These are phyloP conservation scores for Jatropha curcas DNA, from an alignment of 345 rosid genomes.

Conservation along the genomic window DNA sequence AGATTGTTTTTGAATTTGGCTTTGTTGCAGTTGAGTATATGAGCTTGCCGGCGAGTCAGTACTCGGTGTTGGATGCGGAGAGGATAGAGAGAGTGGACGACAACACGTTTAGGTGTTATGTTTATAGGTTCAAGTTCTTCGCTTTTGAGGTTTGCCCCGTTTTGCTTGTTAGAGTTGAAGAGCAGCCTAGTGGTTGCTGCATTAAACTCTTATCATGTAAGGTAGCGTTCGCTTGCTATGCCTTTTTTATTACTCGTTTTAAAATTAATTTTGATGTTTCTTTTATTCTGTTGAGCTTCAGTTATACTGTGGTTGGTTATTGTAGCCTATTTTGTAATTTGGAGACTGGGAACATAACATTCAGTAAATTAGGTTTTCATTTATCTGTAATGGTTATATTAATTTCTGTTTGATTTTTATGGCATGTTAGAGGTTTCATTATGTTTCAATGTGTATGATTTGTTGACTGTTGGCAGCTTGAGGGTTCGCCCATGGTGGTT, in stretches of 20 bases:
- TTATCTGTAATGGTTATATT: no score
- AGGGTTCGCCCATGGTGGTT: conserved; percentile 85
- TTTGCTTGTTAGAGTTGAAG: conserved; percentile 86
- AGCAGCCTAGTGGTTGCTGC: conserved; percentile 84
- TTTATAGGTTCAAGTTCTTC: conserved; percentile 79
- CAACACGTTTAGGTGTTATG: conserved; percentile 79
- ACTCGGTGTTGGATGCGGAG: conserved; percentile 97
- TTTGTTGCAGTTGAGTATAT: conserved; percentile 68
- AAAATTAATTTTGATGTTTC: not conserved
- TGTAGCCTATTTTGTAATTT: not conserved
- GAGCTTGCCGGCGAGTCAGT: conserved; percentile 97
- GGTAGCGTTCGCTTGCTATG: conserved; percentile 30
- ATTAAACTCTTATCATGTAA: conserved; percentile 90
- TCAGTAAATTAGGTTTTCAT: not conserved
- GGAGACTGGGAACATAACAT: not conserved
- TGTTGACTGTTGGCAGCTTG: conserved; percentile 61
- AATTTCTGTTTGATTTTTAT: not conserved
- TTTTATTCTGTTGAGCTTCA: not conserved
- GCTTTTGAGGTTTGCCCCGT: conserved; percentile 93
- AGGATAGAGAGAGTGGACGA: conserved; percentile 94
- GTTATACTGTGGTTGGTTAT: not conserved
- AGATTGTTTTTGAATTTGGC: not conserved
- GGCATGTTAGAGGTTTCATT: not conserved
- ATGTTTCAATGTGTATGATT: not conserved
- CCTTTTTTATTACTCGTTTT: not conserved